Base-by-base conservation (phyloP, 2,329 filamentous ascomycete genomes). In the Zarea fungicola region DNA sequence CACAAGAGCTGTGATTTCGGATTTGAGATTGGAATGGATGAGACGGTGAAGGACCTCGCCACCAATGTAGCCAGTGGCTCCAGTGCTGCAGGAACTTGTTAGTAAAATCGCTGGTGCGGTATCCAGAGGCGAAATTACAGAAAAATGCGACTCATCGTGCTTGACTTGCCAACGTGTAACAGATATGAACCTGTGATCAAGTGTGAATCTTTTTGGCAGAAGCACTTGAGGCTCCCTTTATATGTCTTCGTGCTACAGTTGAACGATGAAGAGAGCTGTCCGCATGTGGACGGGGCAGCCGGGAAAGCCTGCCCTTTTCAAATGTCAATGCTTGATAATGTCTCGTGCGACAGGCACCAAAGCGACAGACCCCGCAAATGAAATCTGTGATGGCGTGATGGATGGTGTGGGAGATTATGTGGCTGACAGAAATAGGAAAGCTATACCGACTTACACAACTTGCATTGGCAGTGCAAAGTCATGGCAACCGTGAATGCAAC, bases 21-120 rank as follows among this genome's bases (percentile, higher is more conserved):
- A 52, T 13, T 54, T 52, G n/a, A 54, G 49, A 19, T 51, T 39
- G n/a, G 45, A 47, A 11, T 56, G 28, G 31, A 42, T 26, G 4
- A 58, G 39, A 11, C 43, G 28, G 29, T 52, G 31, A 6, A 58
- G 42, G 8, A 52, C 51, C 41, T 58, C 55, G 29, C 56, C 56
- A 13, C 56, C 56, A 18, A 58, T 57, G 32, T 54, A 58, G 41
- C 56, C 56, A 2, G 56, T 57, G 21, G 52, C 54, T 16, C 56
- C 56, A 3, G 56, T 57, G 29, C 46, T 48, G 29, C n/a, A 18
- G 7, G 22, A 16, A 32, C 13, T n/a, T 14, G 16, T 45, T n/a
- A 36, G 22, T 22, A n/a, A 6, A n/a, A 19, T 14, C 7, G 19
- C 22, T 6, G 18, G 21, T 4, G 8, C 22, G 9, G 14, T 13